phyloP scores from a whole-genome alignment of 2,329 filamentous ascomycete genomes.

The Aspergillus glaucus region DNA sequence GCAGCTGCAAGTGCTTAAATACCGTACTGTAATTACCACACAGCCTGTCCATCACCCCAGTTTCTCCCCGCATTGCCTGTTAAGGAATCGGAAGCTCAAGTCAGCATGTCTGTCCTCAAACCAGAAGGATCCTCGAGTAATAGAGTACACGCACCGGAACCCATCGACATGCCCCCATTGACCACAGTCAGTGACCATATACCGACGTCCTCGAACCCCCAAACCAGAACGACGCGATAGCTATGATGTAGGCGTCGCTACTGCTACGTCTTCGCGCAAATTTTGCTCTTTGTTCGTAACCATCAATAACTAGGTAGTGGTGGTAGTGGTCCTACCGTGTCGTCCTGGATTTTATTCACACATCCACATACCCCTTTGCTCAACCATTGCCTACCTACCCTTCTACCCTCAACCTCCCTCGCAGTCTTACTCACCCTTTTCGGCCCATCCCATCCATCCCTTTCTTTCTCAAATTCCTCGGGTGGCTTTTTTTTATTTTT shows the following conservation, averaged over 20 bases:
- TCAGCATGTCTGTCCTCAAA: too few relatives aligned
- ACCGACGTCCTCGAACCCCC: not conserved
- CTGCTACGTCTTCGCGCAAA: not conserved
- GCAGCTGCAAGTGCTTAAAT: not conserved
- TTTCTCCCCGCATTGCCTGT: not conserved
- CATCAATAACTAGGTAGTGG: too few relatives aligned
- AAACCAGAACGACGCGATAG: not conserved
- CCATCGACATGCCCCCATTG: not conserved
- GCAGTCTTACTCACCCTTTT: too few relatives aligned
- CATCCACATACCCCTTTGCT: too few relatives aligned
- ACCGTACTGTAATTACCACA: not conserved
- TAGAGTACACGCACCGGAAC: not conserved
- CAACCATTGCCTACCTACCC: too few relatives aligned
- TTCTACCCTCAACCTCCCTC: too few relatives aligned
- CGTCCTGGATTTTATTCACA: too few relatives aligned
- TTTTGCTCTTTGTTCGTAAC: not conserved
- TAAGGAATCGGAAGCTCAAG: too few relatives aligned
- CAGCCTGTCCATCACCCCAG: not conserved
- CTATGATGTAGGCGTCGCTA: not conserved
- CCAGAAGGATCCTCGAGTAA: too few relatives aligned
- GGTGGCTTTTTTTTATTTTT: not conserved
- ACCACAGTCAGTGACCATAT: not conserved
- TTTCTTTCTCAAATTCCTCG: constrained; percentile 15
- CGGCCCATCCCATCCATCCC: not conserved
- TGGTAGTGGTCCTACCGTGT: too few relatives aligned